Base-by-base conservation (phyloP, 345 rosid genomes). In the Euphorbia peplus region DNA sequence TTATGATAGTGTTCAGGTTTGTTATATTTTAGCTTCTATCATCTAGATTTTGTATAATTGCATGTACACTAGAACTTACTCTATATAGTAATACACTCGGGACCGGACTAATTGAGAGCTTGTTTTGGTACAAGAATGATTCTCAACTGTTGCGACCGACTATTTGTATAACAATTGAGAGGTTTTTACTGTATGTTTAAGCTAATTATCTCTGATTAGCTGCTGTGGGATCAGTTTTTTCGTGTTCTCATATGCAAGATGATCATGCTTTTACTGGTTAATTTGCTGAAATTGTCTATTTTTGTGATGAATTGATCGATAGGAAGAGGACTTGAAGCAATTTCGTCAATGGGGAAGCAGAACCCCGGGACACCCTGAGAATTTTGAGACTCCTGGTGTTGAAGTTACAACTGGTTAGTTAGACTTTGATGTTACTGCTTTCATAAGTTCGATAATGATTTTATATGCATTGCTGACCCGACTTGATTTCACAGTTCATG, bases 301-400 rank as follows among this genome's bases (percentile, higher is more conserved):
- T 57, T 70, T 60, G 24, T 54, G 67, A 22, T 64, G 42, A 66
- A 2, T 32, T 32, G 6, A 53, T 75, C 46, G 55, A 64, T 59
- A 95, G 99, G 98, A 86, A 63, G 99, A 95, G 58, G 99, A 95
- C 75, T 86, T 92, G 90, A 88, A 83, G 90, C 15, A 18, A 0
- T 95, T 95, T 79, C 85, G 99, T 61, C 99, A 95, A 24, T 92
- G 92, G 96, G 98, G 83, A 78, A 95, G 99, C 83, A 86, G 11
- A 61, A 95, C 98, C n/a, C 99, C 99, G 8, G 99, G 99, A 71
- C 99, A 95, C 77, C 99, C 99, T 3, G 99, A 95, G 87, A 95
- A 95, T 78, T 95, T 95, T 54, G 99, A 92, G 85, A 95, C 99
- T 51, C 98, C 97, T 30, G 99, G 99, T 19, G 78, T 92, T 73